phyloP scores from a whole-genome alignment of 768 basidiomycete genomes.

The Lactarius vividus region DNA sequence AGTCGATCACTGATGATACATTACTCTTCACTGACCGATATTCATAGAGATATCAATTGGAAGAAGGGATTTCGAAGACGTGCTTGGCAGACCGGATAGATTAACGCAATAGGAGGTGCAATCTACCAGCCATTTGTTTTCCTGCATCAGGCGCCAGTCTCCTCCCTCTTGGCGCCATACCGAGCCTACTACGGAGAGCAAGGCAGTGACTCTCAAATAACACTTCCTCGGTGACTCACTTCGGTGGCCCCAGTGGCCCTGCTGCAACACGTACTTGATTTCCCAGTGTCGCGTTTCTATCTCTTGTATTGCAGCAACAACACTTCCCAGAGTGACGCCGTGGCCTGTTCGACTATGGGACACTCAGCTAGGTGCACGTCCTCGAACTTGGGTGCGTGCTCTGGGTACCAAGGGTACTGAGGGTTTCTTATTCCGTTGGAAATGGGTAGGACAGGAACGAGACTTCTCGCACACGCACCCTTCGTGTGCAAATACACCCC shows the following conservation, averaged over 20 bases:
- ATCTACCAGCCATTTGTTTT: too few species aligned
- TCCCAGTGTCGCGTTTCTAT: too few species aligned
- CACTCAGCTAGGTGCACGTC: constrained; percentile 46
- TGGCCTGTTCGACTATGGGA: constrained; percentile 44
- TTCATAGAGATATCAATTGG: neutral
- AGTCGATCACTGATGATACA: neutral
- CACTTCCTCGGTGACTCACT: neutral
- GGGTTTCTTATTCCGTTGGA: neutral
- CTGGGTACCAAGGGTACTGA: neutral
- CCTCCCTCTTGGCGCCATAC: too few species aligned
- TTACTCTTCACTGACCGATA: neutral
- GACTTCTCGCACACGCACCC: neutral
- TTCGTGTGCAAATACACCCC: too few species aligned
- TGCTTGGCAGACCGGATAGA: neutral
- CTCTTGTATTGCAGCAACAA: constrained; percentile 49
- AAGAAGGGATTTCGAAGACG: neutral
- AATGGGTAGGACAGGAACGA: constrained; percentile 27
- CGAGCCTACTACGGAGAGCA: too few species aligned
- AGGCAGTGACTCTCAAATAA: too few species aligned
- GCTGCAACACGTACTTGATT: too few species aligned
- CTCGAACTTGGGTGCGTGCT: constrained; percentile 69
- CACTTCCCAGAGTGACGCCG: constrained; percentile 37
- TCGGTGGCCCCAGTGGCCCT: too few species aligned
- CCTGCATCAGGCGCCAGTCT: too few species aligned
- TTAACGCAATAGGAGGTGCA: neutral